Base-by-base conservation (phyloP, 2,329 filamentous ascomycete species). In the Fusarium mexicanum region DNA sequence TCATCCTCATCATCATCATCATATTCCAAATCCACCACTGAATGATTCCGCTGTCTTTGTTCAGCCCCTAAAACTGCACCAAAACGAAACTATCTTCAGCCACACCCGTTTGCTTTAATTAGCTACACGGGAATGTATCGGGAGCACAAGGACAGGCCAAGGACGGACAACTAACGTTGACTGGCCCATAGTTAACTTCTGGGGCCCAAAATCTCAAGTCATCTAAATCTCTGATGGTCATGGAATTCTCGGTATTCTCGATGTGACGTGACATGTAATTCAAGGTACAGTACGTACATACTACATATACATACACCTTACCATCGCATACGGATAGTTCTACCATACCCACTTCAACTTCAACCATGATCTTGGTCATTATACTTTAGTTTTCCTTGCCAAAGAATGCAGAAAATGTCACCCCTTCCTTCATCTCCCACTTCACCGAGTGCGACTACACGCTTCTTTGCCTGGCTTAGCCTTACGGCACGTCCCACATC, bases 401-500 rank as follows among this genome's bases (percentile, higher is more conserved):
- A 41, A 44, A 59, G 37, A 54, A 54, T 64, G 40, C 31, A 53
- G 31, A 67, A 14, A 50, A 37, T 41, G 17, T 20, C 40, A 37
- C 50, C n/a, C 38, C 40, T 40, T 51, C 38, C 40, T 37, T 46
- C 33, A 59, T 58, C 62, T 51, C 48, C 48, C 59, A 64, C 29
- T 55, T 48, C 6, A 58, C 31, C 48, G 44, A 51, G 37, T 46
- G 64, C 31, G 40, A 29, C 46, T 16, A 18, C 31, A 24, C 31
- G 18, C n/a, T 20, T 73, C 24, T 58, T 60, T 44, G 41, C 57
- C 50, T 26, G 50, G 55, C 44, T 46, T 53, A 71, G 55, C 58
- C 66, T 48, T 60, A 61, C 61, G 48, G 48, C 67, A 64, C 50
- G 69, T 72, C 58, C 58, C 58, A 51, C 47, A 62, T 72, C 51